Evolutionary conservation across 2,329 filamentous ascomycete species (phyloP), one percentile per base, ranked within the genome.

Genomic region (Kalaharituber pfeilii): DNA sequence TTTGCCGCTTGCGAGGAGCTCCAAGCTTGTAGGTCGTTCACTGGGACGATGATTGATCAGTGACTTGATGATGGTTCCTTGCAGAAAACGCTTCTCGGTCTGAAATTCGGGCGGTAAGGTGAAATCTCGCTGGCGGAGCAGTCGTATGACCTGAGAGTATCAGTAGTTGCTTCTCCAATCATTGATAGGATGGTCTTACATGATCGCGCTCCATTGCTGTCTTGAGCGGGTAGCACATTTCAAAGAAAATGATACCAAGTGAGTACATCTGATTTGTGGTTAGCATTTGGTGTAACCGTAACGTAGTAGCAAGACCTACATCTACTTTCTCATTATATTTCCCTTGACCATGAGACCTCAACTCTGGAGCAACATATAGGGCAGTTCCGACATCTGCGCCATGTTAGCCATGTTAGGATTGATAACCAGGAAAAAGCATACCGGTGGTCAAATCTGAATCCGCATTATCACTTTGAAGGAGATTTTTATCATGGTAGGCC

Each of bases 191-290:
- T 36, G 30, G 9, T 36, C n/a, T 20, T 47, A 47, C 73, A 39
- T 74, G 70, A 57, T 77, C 75, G 39, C 79, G 72, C 64, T 82
- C 80, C 76, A 81, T 81, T 1, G 70, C 73, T 0, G 79, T 82
- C 18, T 71, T 70, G 45, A 82, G 68, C 2, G 75, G 70, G 60
- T 78, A 73, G 64, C 84, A 93, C 91, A 98, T 98, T 68, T 98
- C 91, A 62, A 95, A 96, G 70, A 98, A 94, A 55, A 98, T 96
- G 59, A 98, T 84, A 0, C 91, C 91, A 42, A 98, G 74, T 0
- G 89, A 95, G 66, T 91, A 98, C 89, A 98, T 96, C 76, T 80
- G 20, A 36, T 24, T 61, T 53, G 54, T 54, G 7, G 18, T 56
- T 18, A 5, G 0, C 6, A n/a, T 51, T 66, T 56, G 64, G 60